Conservation (phyloP, 2,329 filamentous ascomycete species). For the Periconia sp. region DNA sequence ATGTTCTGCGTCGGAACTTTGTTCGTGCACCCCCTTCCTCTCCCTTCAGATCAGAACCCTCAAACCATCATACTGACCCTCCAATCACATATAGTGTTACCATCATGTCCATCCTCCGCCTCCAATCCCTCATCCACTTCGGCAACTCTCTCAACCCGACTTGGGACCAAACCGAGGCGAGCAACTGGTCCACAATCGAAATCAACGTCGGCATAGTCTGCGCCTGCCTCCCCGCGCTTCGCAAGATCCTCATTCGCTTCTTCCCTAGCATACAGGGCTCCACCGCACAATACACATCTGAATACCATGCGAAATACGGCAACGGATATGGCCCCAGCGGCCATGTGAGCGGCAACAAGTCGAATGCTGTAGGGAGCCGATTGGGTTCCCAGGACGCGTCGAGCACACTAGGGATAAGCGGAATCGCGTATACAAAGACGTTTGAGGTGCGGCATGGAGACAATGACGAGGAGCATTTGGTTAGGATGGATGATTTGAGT, state of each 20-base stretch:
- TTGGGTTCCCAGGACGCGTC: neutral
- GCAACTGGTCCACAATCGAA: conserved; percentile 48
- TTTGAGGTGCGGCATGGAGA: conserved; percentile 21
- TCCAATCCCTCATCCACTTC: conserved; percentile 47
- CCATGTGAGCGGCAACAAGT: conserved; percentile 3
- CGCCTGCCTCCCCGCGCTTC: conserved; percentile 47
- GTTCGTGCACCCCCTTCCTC: conserved; percentile 21
- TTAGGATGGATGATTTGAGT: conserved; percentile 19
- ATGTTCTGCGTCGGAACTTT: conserved; percentile 41
- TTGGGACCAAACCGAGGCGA: conserved; percentile 45
- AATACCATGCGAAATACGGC: conserved; percentile 18
- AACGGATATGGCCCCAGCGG: neutral
- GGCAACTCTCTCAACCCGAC: conserved; percentile 45
- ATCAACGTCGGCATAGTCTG: conserved; percentile 50
- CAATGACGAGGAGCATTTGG: conserved; percentile 18
- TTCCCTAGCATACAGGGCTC: conserved; percentile 43
- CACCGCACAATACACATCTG: conserved; percentile 14
- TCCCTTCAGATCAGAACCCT: neutral
- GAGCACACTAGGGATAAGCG: neutral
- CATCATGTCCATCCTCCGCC: conserved; percentile 48
- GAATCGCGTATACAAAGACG: conserved; percentile 19
- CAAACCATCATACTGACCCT: neutral
- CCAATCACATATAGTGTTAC: conserved; percentile 39
- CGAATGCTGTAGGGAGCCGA: conserved; percentile 2
- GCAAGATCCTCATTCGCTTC: conserved; percentile 41